Base-by-base conservation (phyloP, 257 asterid species). In the Echium plantagineum region DNA sequence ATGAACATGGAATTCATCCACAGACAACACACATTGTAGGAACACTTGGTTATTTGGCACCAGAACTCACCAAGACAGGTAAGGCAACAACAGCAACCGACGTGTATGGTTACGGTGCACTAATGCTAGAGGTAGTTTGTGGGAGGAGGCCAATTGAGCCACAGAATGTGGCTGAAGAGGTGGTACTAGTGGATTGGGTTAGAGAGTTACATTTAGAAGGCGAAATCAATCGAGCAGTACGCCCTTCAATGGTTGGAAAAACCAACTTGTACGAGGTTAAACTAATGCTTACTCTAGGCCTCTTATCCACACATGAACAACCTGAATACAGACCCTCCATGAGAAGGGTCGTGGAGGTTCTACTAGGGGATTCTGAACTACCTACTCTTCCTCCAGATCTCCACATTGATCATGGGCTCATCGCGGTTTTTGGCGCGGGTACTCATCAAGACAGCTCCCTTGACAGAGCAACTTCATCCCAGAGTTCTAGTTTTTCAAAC, bases 101-200 rank as follows among this genome's bases (percentile, higher is more conserved):
- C 47, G 75, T 70, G 15, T 70, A 58, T 55, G 67, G 70, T 53
- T 60, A 16, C 32, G 75, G 70, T 38, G 63, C 66, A 46, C 22
- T 70, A 19, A 35, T 60, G 60, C 60, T 70, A 20, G 75, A 70
- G 63, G 59, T 70, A 21, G 62, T 60, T 5, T 54, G 63, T 32
- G 71, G 75, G 32, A 58, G 75, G 49, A 70, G 66, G 60, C 63
- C 75, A 20, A 64, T 70, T 16, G 67, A 70, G 19, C 72, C 66
- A 18, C 48, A 62, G 56, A 54, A 35, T 35, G 49, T 42, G 10
- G 57, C 70, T 1, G 38, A 63, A 17, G 65, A 63, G 52, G 24
- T 69, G 15, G 54, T 69, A 9, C 35, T 53, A 2, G 52, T 69
- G n/a, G 69, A 63, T 21, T 58, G 63, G 58, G 65, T 46, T 9